A percentile compares a stretch with the other conserved stretches of the same genome.
Evolutionary conservation across 176 grass and related monocot genomes (phyloP).

Genomic region (Eragrostis curvula): DNA sequence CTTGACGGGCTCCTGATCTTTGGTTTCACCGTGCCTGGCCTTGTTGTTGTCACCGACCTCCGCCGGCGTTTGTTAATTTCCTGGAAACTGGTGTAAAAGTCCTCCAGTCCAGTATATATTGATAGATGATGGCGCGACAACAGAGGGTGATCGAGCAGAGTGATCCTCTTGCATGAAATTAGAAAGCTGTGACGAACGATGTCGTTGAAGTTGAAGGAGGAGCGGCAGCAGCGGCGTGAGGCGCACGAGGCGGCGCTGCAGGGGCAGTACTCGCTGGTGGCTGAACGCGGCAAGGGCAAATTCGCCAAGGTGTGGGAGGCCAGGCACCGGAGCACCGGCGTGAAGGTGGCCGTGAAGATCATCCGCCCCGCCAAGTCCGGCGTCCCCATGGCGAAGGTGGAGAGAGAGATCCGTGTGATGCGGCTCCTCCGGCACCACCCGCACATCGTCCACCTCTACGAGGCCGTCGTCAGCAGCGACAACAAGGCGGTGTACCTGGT

Average conservation of each 20-base stretch:
- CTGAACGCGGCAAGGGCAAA: not conserved
- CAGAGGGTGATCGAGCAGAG: slow-evolving; percentile 57
- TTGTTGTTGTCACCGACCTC: no score
- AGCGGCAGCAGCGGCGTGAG: not conserved
- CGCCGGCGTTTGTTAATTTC: no score
- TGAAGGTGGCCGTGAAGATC: slow-evolving; percentile 30
- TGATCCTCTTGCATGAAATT: no score
- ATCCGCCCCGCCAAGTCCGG: not conserved
- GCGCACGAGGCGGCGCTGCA: not conserved
- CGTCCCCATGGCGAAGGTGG: slow-evolving; percentile 26
- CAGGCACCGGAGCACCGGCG: slow-evolving; percentile 15
- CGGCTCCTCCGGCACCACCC: slow-evolving; percentile 56
- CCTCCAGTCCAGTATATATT: no score
- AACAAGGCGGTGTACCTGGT: slow-evolving; percentile 60
- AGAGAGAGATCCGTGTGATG: slow-evolving; percentile 63
- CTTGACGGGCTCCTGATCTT: no score
- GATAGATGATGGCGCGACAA: no score
- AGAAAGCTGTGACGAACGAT: no score
- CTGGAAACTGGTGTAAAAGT: no score
- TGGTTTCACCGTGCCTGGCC: no score
- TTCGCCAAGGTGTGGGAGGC: not conserved
- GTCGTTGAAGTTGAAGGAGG: not conserved
- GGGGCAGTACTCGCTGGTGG: not conserved
- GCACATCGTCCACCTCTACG: slow-evolving; percentile 61
- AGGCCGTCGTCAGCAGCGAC: slow-evolving; percentile 44